These are phyloP conservation scores for Dactylonectria macrodidyma DNA, from an alignment of 2,329 filamentous ascomycete species.

Conservation along the genomic window DNA sequence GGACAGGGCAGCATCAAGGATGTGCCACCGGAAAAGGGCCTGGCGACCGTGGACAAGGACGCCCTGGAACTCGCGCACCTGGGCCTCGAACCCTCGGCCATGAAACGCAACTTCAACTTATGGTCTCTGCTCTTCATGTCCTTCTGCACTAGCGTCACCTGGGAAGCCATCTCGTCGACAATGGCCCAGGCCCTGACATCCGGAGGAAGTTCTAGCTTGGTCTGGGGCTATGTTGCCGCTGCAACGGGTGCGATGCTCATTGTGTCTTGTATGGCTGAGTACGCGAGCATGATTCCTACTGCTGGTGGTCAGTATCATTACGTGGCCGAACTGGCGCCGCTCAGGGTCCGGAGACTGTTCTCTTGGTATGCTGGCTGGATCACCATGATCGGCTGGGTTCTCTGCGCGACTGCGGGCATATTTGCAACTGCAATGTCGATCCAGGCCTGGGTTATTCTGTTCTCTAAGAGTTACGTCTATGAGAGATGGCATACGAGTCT, in stretches of 20 bases:
- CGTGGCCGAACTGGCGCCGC: constrained; percentile 8
- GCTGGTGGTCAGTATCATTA: constrained; percentile 24
- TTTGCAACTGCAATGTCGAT: constrained; percentile 21
- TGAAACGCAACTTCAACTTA: constrained; percentile 26
- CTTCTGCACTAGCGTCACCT: constrained; percentile 29
- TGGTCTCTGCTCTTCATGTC: constrained; percentile 30
- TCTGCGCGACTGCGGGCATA: constrained; percentile 9
- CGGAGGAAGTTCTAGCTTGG: constrained; percentile 24
- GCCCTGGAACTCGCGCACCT: constrained; percentile 10
- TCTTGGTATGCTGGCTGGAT: constrained; percentile 22
- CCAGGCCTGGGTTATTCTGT: constrained; percentile 14
- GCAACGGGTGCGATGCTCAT: constrained; percentile 5
- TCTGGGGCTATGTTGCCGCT: constrained; percentile 22
- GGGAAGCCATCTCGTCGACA: constrained; percentile 23
- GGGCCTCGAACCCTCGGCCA: constrained; percentile 17
- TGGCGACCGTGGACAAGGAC: constrained; percentile 3
- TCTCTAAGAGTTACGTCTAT: constrained; percentile 1
- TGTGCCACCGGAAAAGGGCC: background rate
- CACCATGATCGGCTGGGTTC: constrained; percentile 20
- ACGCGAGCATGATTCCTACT: constrained; percentile 13
- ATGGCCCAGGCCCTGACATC: constrained; percentile 18
- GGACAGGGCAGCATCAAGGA: constrained; percentile 10
- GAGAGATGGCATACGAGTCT: constrained; percentile 20
- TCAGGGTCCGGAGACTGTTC: background rate
- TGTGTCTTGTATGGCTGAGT: constrained; percentile 5